Base-by-base conservation (phyloP, 768 basidiomycete genomes). In the Suillus cothurnatus region DNA sequence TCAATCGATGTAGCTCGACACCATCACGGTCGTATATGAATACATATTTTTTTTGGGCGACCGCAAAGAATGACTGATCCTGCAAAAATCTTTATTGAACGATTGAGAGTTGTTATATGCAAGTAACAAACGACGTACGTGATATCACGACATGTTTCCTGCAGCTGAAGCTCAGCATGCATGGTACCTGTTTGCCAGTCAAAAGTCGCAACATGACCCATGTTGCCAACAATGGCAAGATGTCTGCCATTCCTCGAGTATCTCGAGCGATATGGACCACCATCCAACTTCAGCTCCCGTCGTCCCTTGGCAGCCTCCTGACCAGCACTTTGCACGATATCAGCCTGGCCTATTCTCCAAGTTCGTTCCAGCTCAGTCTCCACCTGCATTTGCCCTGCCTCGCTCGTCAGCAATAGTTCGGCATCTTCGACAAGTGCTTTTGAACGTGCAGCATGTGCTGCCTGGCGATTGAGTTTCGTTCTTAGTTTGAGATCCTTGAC, bases 11-110 rank as follows among this genome's bases (percentile, higher is more conserved):
- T 5, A 99, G 77, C 74, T 99, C 97, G 17, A 97, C 91, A 26
- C 97, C 97, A 69, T 94, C 87, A 38, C 89, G 86, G 77, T 99
- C 97, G 68, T 99, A 99, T 53, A 99, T 94, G 77, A 93, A 99
- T 21, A 92, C 93, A 73, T 97, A 93, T 82, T 95, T 92, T 77
- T 94, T 93, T 78, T 99, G 97, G 0, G 97, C 97, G 11, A 97
- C 95, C 2, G 97, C 97, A 72, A 91, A 95, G 77, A 90, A 93
- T 0, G 92, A 90, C 61, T 97, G 93, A 68, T 97, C 93, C 72
- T 98, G 96, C 8, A 99, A 79, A 72, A 95, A 98, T 21, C 92
- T 95, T 38, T 58, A 39, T 62, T 38, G 45, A 19, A 31, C 28
- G 8, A 61, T 9, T 63, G n/a, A 59, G 53, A 19, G 50, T 28